Evolutionary conservation across 2,329 filamentous ascomycete species (phyloP), one percentile per base, ranked within the genome.

Genomic region (Ophiobolus disseminans): DNA sequence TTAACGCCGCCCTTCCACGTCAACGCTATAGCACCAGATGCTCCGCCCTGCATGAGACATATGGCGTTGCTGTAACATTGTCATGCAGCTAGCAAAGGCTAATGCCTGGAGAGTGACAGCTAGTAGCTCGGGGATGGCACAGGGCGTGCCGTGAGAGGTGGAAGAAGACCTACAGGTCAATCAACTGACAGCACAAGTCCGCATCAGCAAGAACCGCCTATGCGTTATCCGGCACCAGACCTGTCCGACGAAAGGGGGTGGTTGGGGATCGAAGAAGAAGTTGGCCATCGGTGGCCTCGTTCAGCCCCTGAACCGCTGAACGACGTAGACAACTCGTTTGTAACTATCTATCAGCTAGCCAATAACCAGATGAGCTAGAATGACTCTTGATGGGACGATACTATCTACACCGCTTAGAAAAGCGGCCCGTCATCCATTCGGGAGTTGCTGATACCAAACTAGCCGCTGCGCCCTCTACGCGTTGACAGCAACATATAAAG

Each of bases 361-460:
- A 43, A 49, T 39, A 28, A 37, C 30, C 13, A 21, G 48, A 51
- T 46, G 36, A 51, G 30, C 48, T 41, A 38, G 48, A n/a, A n/a
- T n/a, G n/a, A n/a, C n/a, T n/a, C 28, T 31, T 31, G 10, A 31
- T 37, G 20, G 3, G 17, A 37, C 20, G 1, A 37, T 9, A 8
- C 34, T 5, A 37, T 5, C 34, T 37, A 37, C 34, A 17, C 34
- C 13, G 10, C 9, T 37, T 37, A 2, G 34, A 6, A 37, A 17
- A 37, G 34, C 7, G 7, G 20, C 20, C 16, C 10, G 5, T n/a
- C 7, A 6, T n/a, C 20, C 10, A 4, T 37, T 37, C 20, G 3
- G 7, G 45, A 0, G 66, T 68, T 1, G 66, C 66, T 1, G 64
- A 64, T 45, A 21, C 41, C 14, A 36, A 41, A 41, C 35, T 36